Evolutionary conservation across 306 rosid species (phyloP), one percentile per base, ranked within the genome.

Genomic region (Quercus dentata): DNA sequence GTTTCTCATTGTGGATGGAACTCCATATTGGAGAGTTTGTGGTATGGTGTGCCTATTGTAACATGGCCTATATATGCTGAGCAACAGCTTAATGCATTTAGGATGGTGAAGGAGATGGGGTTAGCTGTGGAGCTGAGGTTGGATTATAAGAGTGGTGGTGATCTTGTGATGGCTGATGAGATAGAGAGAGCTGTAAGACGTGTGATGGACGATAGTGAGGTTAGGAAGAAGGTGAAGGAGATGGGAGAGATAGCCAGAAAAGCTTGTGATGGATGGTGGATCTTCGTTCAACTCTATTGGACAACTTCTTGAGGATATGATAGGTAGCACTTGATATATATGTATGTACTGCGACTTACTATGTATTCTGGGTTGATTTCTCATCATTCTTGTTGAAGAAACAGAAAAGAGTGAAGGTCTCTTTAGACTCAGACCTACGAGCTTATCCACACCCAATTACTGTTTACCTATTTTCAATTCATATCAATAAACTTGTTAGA

Each of bases 1-100:
- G 82, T 89, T 5, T 88, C 89, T 3, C 97, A 88, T 57, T 91
- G 92, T 68, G 94, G 92, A 11, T 91, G 97, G 97, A 91, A 89
- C 74, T 91, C 94, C 7, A 58, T 89, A 55, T 57, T 89, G 76
- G 97, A 89, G 79, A 89, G 94, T 76, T 68, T 91, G 86, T 91
- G 94, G 94, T 74, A 80, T 77, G 91, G 92, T 3, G 94, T 91
- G 3, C 97, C 94, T 6, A 84, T 89, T 76, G 77, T 86, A 71
- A 88, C 97, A 25, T 91, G 91, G 97, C 97, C 94, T 15, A 71
- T 89, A 11, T 88, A 86, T 80, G 94, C 86, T 23, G 97, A 89
- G 76, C 92, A 92, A 4, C 89, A 89, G 56, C 69, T 91, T n/a
- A 91, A 88, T 65, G 97, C 94, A 54, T 88, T 78, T 79, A 69